Conservation (phyloP, 2,329 filamentous ascomycete species). For the Bipolaris zeicola region DNA sequence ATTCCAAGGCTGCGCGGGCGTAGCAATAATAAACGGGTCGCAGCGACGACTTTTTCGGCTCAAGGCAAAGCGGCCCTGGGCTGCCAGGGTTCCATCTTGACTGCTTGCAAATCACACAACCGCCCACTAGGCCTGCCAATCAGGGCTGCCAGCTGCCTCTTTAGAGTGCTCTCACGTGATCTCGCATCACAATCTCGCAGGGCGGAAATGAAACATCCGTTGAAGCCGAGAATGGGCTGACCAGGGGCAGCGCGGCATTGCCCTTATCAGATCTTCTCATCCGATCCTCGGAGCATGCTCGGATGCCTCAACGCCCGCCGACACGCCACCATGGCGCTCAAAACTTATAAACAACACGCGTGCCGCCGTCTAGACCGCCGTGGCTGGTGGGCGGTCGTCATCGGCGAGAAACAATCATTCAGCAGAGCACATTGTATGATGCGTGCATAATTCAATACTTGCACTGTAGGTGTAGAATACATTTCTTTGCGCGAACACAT, state of each 20-base stretch:
- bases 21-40: constrained; percentile 10
- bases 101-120: constrained; percentile 3
- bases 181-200: constrained; percentile 8
- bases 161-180: constrained; percentile 4
- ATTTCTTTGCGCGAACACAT: no score
- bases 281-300: constrained; percentile 20
- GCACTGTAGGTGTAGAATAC: no score
- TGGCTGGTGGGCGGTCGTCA: background rate
- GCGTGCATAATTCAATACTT: no score
- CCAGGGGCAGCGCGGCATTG: constrained; percentile 9
- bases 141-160: background rate
- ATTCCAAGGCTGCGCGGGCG: constrained; percentile 9
- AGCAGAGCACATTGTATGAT: no score
- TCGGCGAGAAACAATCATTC: no score
- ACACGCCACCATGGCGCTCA: constrained; percentile 16
- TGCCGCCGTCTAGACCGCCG: background rate
- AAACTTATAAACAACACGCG: background rate
- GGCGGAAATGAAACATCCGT: constrained; percentile 14
- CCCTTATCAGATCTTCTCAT: constrained; percentile 22
- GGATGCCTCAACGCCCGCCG: constrained; percentile 8
- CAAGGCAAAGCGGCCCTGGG: constrained; percentile 2
- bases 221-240: constrained; percentile 20
- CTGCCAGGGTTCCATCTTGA: constrained; percentile 3
- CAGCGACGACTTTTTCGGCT: constrained; percentile 19
- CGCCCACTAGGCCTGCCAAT: constrained; percentile 12